A percentile compares a stretch with the other conserved stretches of the same genome.
phyloP scores from a whole-genome alignment of 2,329 filamentous ascomycete genomes.

The Stenocarpella maydis region DNA sequence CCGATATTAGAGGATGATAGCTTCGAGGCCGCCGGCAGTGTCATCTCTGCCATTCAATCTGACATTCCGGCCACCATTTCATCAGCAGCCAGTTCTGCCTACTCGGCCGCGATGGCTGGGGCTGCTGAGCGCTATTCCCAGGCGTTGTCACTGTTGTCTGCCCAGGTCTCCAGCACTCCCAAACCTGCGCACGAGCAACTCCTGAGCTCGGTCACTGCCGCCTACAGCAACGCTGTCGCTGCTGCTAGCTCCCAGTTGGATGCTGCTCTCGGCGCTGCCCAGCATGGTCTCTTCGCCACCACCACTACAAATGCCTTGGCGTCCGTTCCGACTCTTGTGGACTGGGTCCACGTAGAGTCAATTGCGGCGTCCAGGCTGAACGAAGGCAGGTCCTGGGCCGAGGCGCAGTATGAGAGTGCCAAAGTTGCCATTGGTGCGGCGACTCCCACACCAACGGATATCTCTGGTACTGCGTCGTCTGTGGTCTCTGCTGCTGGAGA shows the following conservation, averaged over 20 bases:
- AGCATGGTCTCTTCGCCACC: conserved; percentile 57
- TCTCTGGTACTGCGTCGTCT: conserved; percentile 31
- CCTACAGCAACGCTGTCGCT: conserved; percentile 71
- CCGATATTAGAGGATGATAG: conserved; percentile 60
- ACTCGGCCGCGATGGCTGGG: conserved; percentile 69
- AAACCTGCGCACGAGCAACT: conserved; percentile 75
- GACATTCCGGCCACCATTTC: conserved; percentile 42
- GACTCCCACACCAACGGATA: conserved; percentile 62
- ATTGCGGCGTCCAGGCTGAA: conserved; percentile 75
- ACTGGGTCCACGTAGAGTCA: conserved; percentile 63
- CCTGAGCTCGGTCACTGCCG: conserved; percentile 72
- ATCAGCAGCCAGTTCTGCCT: conserved; percentile 52
- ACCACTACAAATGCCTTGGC: conserved; percentile 49
- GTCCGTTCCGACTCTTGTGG: conserved; percentile 50
- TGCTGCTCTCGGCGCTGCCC: conserved; percentile 62
- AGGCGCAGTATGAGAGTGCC: conserved; percentile 74
- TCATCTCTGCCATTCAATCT: conserved; percentile 45
- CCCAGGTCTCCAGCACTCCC: conserved; percentile 72
- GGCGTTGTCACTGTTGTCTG: conserved; percentile 72
- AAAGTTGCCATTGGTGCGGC: conserved; percentile 70
- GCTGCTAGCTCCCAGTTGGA: conserved; percentile 68
- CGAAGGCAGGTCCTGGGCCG: conserved; percentile 75
- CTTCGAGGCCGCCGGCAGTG: conserved; percentile 48
- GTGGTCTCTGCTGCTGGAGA: conserved; percentile 34
- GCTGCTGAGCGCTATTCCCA: conserved; percentile 75